Evolutionary conservation across 2,329 filamentous ascomycete species (phyloP).

Genomic region (Rutstroemia sp.): DNA sequence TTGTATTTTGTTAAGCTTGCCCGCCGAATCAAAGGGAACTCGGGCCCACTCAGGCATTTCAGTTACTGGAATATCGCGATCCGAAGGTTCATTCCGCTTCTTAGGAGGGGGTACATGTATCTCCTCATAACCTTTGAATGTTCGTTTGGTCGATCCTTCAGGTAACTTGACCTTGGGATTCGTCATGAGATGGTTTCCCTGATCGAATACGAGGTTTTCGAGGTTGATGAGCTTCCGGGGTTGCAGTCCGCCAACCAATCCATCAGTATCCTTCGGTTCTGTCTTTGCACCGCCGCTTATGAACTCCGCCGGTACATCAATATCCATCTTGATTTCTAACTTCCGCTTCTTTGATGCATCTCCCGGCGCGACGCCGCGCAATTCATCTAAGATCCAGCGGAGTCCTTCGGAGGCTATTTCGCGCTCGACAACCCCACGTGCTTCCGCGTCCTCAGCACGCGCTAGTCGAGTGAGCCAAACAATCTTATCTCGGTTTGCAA

Average conservation of each 20-base stretch:
- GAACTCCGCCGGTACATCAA: conserved; percentile 63
- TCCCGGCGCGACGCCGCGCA: conserved; percentile 63
- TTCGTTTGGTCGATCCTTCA: conserved; percentile 88
- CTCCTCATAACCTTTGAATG: conserved; percentile 97
- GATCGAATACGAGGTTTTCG: conserved; percentile 93
- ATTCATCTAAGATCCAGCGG: conserved; percentile 78
- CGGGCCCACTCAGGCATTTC: conserved; percentile 92
- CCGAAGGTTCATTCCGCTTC: conserved; percentile 71
- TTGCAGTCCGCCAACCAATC: conserved; percentile 73
- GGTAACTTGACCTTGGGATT: conserved; percentile 92
- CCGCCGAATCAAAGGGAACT: conserved; percentile 74
- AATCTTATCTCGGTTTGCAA: conserved; percentile 87
- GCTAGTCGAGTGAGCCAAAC: conserved; percentile 91
- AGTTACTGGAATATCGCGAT: conserved; percentile 74
- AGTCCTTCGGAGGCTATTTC: conserved; percentile 89
- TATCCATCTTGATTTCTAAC: conserved; percentile 92
- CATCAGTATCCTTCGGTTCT: conserved; percentile 54
- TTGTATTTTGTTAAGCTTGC: conserved; percentile 90
- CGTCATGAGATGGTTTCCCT: conserved; percentile 99
- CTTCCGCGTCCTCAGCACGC: conserved; percentile 70
- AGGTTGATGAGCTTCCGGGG: conserved; percentile 85
- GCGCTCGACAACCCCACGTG: conserved; percentile 70
- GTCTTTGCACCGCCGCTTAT: conserved; percentile 40
- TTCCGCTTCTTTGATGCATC: conserved; percentile 51
- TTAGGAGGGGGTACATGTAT: conserved; percentile 95